These are phyloP conservation scores for Adansonia digitata DNA, from an alignment of 345 rosid species.

Conservation along the genomic window DNA sequence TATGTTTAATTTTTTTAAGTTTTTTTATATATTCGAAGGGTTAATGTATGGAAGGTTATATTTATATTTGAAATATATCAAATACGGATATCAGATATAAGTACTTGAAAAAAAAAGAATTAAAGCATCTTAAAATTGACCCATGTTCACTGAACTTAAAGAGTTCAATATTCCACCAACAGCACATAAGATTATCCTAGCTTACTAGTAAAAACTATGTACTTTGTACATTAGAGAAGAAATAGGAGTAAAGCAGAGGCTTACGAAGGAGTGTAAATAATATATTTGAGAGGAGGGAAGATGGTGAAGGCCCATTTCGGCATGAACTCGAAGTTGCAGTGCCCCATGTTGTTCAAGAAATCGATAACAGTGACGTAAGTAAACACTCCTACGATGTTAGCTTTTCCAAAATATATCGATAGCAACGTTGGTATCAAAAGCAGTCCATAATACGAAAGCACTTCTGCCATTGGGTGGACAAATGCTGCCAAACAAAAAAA, in stretches of 20 bases:
- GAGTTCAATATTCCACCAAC: no score
- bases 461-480: conserved; percentile 4
- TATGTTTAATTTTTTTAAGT: no score
- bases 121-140: no score
- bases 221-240: background rate
- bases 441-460: background rate
- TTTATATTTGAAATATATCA: no score
- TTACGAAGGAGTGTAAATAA: conserved; percentile 6
- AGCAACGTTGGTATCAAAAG: conserved; percentile 4
- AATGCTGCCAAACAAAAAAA: background rate
- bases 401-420: background rate
- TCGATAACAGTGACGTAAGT: conserved; percentile 4
- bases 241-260: background rate
- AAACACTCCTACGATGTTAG: conserved; percentile 2
- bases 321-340: conserved; percentile 5
- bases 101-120: no score
- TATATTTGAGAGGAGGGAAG: conserved; percentile 10
- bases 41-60: no score
- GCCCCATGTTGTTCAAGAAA: background rate
- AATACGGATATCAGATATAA: no score
- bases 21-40: no score
- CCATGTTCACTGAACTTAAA: no score
- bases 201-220: background rate
- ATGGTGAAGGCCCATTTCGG: conserved; percentile 1
- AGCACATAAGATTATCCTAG: no score